A percentile compares a stretch with the other conserved stretches of the same genome.
These are phyloP conservation scores for Agrocybe pediades DNA, from an alignment of 768 basidiomycete species.

Conservation along the genomic window DNA sequence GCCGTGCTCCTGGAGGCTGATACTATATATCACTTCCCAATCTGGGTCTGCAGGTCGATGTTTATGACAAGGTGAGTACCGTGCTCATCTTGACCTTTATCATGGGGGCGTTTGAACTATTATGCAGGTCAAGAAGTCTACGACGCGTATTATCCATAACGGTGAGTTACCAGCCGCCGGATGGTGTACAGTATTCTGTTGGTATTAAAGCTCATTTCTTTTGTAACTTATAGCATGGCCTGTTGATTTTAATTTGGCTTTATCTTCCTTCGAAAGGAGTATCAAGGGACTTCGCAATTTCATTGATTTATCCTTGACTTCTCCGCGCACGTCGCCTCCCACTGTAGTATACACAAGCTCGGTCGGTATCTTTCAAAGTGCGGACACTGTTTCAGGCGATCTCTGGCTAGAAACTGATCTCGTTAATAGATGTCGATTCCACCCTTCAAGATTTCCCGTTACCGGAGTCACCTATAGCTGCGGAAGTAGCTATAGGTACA, in stretches of 20 bases:
- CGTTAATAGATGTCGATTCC: too few relatives aligned
- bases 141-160: slow-evolving; percentile 13
- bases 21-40: not conserved
- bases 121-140: slow-evolving; percentile 1
- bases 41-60: slow-evolving; percentile 1
- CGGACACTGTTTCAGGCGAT: not conserved
- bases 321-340: slow-evolving; percentile 9
- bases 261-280: slow-evolving; percentile 45
- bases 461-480: slow-evolving; percentile 24
- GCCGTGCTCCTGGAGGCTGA: slow-evolving; percentile 5
- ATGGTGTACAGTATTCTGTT: not conserved
- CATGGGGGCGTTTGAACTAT: not conserved
- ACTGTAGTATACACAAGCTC: slow-evolving; percentile 5
- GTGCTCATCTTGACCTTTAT: not conserved
- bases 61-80: slow-evolving; percentile 5
- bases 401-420: too few relatives aligned
- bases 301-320: slow-evolving; percentile 37
- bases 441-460: not conserved
- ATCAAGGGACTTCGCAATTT: slow-evolving; percentile 41
- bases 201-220: not conserved
- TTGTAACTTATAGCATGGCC: slow-evolving; percentile 37
- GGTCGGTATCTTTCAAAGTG: slow-evolving; percentile 10
- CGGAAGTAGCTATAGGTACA: slow-evolving; percentile 28
- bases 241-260: slow-evolving; percentile 47
- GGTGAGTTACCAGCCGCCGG: too few relatives aligned